Evolutionary conservation across 2,329 filamentous ascomycete species (phyloP).

Genomic region (Emericellopsis atlantica): DNA sequence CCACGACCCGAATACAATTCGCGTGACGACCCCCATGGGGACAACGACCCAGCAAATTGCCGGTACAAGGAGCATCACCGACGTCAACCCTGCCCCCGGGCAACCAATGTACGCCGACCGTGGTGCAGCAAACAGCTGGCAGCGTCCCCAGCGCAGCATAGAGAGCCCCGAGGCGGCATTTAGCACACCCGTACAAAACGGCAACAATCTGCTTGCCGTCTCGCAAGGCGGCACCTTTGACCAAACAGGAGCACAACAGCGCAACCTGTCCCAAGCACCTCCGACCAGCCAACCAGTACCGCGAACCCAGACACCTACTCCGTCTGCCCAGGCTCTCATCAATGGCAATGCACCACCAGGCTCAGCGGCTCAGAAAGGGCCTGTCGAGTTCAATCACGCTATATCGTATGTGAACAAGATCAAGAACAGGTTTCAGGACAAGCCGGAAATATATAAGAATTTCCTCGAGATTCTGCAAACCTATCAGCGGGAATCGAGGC

Average conservation of each 20-base stretch:
- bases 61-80: conserved; percentile 31
- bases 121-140: conserved; percentile 32
- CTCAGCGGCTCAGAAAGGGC: conserved; percentile 48
- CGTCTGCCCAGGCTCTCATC: conserved; percentile 41
- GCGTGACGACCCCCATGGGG: conserved; percentile 95
- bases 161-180: conserved; percentile 51
- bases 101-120: too few species aligned
- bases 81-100: conserved; percentile 21
- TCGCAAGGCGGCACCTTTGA: conserved; percentile 26
- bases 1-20: conserved; percentile 89
- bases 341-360: conserved; percentile 38
- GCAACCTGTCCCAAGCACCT: conserved; percentile 14
- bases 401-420: conserved; percentile 99
- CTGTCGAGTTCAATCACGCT: conserved; percentile 97
- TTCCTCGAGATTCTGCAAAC: conserved; percentile 97
- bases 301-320: conserved; percentile 49
- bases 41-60: conserved; percentile 86
- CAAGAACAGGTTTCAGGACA: conserved; percentile 96
- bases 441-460: conserved; percentile 98
- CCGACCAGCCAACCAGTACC: conserved; percentile 29
- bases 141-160: conserved; percentile 26
- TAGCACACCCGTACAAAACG: conserved; percentile 41
- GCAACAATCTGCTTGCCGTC: conserved; percentile 35
- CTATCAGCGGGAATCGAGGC: conserved; percentile 95
- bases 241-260: conserved; percentile 14